Percentiles rank a stretch among this genome's conserved stretches.
Evolutionary conservation across 345 rosid genomes (phyloP).

Genomic region (Salix dunnii): DNA sequence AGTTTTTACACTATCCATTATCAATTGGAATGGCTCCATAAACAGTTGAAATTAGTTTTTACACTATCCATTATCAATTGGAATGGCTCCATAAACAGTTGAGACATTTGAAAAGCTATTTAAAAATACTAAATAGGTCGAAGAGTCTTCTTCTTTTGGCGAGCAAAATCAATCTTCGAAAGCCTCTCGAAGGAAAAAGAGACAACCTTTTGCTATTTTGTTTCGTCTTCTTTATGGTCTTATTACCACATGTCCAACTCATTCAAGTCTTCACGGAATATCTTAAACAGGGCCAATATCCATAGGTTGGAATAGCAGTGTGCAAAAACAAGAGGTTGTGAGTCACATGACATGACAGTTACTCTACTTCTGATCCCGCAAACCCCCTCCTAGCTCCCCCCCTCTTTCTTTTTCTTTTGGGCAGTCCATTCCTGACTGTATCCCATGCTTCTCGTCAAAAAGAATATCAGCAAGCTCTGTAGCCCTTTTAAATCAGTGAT

Average conservation of each 20-base stretch:
- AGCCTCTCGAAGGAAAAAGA: background rate
- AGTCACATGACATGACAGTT: background rate
- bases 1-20: too few species aligned
- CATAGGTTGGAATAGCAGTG: background rate
- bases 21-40: too few species aligned
- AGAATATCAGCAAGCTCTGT: background rate
- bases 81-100: too few species aligned
- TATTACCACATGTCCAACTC: background rate
- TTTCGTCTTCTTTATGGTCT: background rate
- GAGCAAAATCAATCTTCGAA: background rate
- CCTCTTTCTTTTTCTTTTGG: too few species aligned
- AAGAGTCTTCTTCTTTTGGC: too few species aligned
- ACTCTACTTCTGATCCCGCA: background rate
- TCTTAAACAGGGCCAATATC: background rate
- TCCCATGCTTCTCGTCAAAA: background rate
- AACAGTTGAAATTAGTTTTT: too few species aligned
- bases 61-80: too few species aligned
- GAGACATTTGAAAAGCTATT: too few species aligned
- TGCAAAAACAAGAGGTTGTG: background rate
- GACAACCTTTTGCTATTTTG: background rate
- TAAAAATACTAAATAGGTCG: too few species aligned
- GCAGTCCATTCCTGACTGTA: background rate
- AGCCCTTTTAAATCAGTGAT: too few species aligned
- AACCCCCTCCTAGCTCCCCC: background rate
- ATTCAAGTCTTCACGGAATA: background rate